phyloP scores from a whole-genome alignment of 2,329 filamentous ascomycete genomes.

The Orbilia ellipsospora region DNA sequence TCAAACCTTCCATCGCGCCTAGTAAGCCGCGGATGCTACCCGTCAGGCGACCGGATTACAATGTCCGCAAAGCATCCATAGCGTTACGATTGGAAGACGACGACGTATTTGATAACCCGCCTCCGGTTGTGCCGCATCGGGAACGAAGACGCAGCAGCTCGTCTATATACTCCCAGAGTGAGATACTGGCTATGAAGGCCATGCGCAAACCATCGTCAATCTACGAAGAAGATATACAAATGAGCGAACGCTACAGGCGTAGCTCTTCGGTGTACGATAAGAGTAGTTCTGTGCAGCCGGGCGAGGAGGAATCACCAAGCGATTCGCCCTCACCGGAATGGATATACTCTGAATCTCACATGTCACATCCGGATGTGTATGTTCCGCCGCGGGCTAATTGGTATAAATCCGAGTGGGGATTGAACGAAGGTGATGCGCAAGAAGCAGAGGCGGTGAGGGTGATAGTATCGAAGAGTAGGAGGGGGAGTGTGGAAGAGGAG shows the following conservation, averaged over 20 bases:
- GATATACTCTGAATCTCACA: slow-evolving; percentile 31
- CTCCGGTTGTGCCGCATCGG: slow-evolving; percentile 21
- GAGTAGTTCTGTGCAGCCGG: slow-evolving; percentile 20
- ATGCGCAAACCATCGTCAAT: background rate
- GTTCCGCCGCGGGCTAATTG: slow-evolving; percentile 38
- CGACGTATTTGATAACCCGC: slow-evolving; percentile 36
- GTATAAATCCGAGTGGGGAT: slow-evolving; percentile 41
- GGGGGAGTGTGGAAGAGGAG: slow-evolving; percentile 34
- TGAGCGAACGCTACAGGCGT: slow-evolving; percentile 8
- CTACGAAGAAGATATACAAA: slow-evolving; percentile 15
- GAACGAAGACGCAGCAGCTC: slow-evolving; percentile 32
- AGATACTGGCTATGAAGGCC: slow-evolving; percentile 1
- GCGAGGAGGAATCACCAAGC: slow-evolving; percentile 36
- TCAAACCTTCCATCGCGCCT: background rate
- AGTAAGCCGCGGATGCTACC: slow-evolving; percentile 35
- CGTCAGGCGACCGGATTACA: slow-evolving; percentile 12
- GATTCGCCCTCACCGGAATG: slow-evolving; percentile 10
- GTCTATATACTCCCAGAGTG: slow-evolving; percentile 19
- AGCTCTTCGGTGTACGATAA: slow-evolving; percentile 38
- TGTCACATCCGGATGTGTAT: slow-evolving; percentile 44
- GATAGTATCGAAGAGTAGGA: slow-evolving; percentile 29
- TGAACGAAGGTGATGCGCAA: slow-evolving; percentile 17
- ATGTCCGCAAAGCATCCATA: slow-evolving; percentile 26
- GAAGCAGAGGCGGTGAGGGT: slow-evolving; percentile 33
- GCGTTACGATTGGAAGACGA: slow-evolving; percentile 30